Base-by-base conservation (phyloP, 169 alveolate genomes). In the Cryptosporidium baileyi region DNA sequence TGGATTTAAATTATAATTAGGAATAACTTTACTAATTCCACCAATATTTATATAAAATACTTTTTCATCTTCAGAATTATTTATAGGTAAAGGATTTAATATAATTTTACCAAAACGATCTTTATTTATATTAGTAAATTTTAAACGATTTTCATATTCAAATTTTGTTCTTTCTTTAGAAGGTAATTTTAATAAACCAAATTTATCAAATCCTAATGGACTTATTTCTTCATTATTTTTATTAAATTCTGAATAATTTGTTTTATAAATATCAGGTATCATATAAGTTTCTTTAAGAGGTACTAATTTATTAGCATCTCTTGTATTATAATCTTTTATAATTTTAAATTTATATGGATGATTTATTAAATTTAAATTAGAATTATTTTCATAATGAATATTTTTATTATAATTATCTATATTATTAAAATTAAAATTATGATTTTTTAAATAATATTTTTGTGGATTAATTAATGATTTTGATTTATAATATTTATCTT, bases 201-300 rank as follows among this genome's bases (percentile, higher is more conserved):
- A 30, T 32, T 43, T 45, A 51, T 65, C 81, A 36, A 32, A 65
- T 4, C 81, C 81, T n/a, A 9, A 22, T 4, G 81, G 81, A 49
- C 38, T 49, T 61, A 7, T 7, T 22, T n/a, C 79, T 38, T 36
- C 79, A 15, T 36, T 36, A 36, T 17, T 15, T 36, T 61, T 40
- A 19, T 41, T 41, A 11, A 41, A 0, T 11, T 41, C 49, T 11
- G 19, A 22, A 8, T 19, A 6, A 45, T n/a, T 41, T 30, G 30
- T 19, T 19, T 11, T n/a, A 22, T 15, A 65, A 11, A 65, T 65
- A 11, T 22, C 45, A 6, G 81, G 81, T 2, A 65, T 1, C n/a
- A 28, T 38, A 28, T 65, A 65, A 32, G 32, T 62, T 22, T 65
- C 81, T n/a, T 49, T 38, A 17, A 65, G 32, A 4, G 81, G 81